Conservation (phyloP, 805 yeast genomes). For the Komagataella populi region DNA sequence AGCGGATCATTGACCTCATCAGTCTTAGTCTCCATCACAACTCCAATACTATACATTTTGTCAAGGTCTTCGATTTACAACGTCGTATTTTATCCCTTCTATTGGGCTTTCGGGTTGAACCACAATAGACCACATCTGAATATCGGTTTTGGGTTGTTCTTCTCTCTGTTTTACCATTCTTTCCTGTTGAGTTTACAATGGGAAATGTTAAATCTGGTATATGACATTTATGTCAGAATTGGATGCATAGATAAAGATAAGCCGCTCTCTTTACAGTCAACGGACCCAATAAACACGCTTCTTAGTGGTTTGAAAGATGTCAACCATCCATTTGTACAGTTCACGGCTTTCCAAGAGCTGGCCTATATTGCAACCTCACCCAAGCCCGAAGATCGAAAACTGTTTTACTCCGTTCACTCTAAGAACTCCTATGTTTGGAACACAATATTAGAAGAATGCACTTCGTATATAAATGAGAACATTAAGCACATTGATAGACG, state of each 20-base stretch:
- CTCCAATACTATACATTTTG: slow-evolving; percentile 27
- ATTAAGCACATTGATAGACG: slow-evolving; percentile 22
- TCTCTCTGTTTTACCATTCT: slow-evolving; percentile 18
- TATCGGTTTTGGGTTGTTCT: slow-evolving; percentile 17
- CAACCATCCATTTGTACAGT: slow-evolving; percentile 29
- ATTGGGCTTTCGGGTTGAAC: slow-evolving; percentile 22
- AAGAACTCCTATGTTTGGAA: slow-evolving; percentile 40
- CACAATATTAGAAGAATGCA: slow-evolving; percentile 45
- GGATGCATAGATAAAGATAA: slow-evolving; percentile 61
- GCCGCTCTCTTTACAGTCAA: slow-evolving; percentile 42
- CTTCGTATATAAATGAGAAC: slow-evolving; percentile 35
- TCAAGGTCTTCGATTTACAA: slow-evolving; percentile 28
- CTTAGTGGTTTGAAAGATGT: slow-evolving; percentile 47
- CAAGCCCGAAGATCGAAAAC: slow-evolving; percentile 30
- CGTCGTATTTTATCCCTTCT: slow-evolving; percentile 17
- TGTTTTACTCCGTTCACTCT: slow-evolving; percentile 38
- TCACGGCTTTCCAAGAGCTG: slow-evolving; percentile 67
- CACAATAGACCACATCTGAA: slow-evolving; percentile 24
- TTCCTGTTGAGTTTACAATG: slow-evolving; percentile 26
- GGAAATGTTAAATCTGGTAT: slow-evolving; percentile 45
- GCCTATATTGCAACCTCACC: slow-evolving; percentile 45
- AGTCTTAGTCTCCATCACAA: slow-evolving; percentile 12
- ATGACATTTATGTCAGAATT: slow-evolving; percentile 51
- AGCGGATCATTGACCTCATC: slow-evolving; percentile 24
- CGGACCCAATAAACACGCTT: slow-evolving; percentile 51